Conservation (phyloP, 2,329 filamentous ascomycete species). For the Monosporascus sp. region DNA sequence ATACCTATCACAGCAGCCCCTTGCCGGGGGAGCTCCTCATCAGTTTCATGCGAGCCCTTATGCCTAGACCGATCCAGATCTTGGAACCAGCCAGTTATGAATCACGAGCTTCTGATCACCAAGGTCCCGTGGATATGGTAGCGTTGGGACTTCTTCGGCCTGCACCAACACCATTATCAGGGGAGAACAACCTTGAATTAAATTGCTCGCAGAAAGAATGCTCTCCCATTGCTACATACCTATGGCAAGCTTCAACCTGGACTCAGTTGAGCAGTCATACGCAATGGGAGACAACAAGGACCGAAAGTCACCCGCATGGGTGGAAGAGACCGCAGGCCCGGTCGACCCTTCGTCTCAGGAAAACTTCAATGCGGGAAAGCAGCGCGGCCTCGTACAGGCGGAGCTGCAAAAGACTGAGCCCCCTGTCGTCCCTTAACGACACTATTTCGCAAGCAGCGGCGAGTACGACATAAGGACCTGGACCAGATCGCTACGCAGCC, state of each 20-base stretch:
- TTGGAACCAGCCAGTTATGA: not conserved
- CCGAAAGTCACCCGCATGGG: not conserved
- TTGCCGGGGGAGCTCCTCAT: not conserved
- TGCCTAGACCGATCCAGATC: not conserved
- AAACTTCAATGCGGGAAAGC: not conserved
- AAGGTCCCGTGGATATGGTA: no score
- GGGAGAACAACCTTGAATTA: no score
- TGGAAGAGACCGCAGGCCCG: not conserved
- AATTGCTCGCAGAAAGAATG: no score
- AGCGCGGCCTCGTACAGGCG: not conserved
- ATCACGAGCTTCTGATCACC: not conserved
- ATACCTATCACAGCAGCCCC: not conserved
- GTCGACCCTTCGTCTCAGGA: not conserved
- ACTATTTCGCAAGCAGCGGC: constrained; percentile 14
- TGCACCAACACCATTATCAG: no score
- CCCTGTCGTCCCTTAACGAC: constrained; percentile 17
- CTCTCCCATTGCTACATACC: no score
- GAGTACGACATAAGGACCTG: constrained; percentile 3
- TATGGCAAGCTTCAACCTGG: no score
- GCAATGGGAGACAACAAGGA: not conserved
- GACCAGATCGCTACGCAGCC: constrained; percentile 33
- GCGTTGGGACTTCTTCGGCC: no score
- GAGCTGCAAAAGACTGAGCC: constrained; percentile 16
- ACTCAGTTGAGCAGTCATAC: not conserved
- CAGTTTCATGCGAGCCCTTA: not conserved